Conservation (phyloP, 2,329 filamentous ascomycete species). For the Neodidymelliopsis sp. region DNA sequence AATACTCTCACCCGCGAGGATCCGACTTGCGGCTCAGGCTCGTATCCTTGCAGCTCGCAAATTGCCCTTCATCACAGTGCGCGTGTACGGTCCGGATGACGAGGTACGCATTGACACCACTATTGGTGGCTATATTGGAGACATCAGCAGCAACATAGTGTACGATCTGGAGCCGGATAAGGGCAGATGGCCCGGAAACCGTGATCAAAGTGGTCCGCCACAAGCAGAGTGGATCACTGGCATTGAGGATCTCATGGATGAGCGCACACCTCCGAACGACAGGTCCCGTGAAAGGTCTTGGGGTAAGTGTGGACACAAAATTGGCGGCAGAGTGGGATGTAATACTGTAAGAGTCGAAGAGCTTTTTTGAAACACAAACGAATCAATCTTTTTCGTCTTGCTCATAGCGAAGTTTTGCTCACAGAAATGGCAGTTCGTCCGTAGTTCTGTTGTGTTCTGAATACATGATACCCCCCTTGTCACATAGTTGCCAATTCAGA, state of each 20-base stretch:
- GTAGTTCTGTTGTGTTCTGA: no score
- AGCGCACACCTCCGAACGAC: conserved; percentile 13
- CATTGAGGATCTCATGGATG: conserved; percentile 34
- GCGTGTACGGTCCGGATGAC: conserved; percentile 60
- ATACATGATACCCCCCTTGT: no score
- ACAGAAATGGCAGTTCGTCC: no score
- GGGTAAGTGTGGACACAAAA: conserved; percentile 29
- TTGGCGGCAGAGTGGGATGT: conserved; percentile 15
- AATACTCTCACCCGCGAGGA: conserved; percentile 55
- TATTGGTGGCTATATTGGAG: conserved; percentile 69
- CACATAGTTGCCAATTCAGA: no score
- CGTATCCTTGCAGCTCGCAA: conserved; percentile 67
- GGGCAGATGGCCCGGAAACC: conserved; percentile 14
- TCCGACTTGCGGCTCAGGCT: conserved; percentile 70
- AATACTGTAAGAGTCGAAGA: conserved; percentile 23
- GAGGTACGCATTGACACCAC: conserved; percentile 60
- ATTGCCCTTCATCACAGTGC: conserved; percentile 64
- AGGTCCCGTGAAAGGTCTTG: conserved; percentile 2
- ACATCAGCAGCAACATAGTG: conserved; percentile 63
- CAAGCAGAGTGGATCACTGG: conserved; percentile 35
- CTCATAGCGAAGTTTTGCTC: no score
- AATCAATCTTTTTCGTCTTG: no score
- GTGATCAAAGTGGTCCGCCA: conserved; percentile 17
- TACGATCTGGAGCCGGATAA: conserved; percentile 68
- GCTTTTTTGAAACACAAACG: conserved; percentile 25